A percentile compares a stretch with the other conserved stretches of the same genome.
phyloP scores from a whole-genome alignment of 2,329 filamentous ascomycete genomes.

The Colletotrichum coccodes region DNA sequence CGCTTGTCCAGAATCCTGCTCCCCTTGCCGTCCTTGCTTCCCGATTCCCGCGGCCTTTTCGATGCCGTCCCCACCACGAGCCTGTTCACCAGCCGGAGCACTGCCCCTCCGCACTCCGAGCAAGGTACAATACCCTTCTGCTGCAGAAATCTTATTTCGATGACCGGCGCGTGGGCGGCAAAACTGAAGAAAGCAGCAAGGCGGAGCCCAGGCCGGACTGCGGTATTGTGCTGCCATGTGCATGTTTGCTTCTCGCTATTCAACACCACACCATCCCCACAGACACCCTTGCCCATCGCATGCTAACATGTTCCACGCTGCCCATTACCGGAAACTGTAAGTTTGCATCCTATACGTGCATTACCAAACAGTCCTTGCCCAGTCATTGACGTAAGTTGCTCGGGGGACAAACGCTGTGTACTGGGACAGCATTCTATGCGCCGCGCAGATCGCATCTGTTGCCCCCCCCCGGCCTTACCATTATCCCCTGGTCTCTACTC shows the following conservation, averaged over 20 bases:
- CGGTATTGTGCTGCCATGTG: neutral
- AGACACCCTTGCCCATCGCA: neutral
- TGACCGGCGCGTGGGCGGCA: neutral
- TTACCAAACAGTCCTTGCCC: neutral
- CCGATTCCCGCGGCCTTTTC: neutral
- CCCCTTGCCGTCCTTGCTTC: neutral
- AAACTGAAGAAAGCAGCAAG: neutral
- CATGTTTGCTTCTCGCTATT: constrained; percentile 8
- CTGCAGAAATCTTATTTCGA: no score
- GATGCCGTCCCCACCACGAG: neutral
- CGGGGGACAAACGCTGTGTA: neutral
- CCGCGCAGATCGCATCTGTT: neutral
- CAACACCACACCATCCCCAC: neutral
- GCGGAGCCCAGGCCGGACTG: neutral
- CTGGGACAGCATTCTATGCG: neutral
- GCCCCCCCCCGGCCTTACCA: neutral
- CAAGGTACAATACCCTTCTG: neutral
- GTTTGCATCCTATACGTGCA: neutral
- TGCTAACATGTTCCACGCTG: neutral
- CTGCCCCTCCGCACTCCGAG: neutral
- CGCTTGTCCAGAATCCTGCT: constrained; percentile 22
- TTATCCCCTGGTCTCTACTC: neutral
- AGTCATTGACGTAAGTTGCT: neutral
- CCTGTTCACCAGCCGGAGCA: neutral
- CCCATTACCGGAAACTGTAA: neutral